These are phyloP conservation scores for Clavispora fructus DNA, from an alignment of 805 yeast genomes.

Conservation along the genomic window DNA sequence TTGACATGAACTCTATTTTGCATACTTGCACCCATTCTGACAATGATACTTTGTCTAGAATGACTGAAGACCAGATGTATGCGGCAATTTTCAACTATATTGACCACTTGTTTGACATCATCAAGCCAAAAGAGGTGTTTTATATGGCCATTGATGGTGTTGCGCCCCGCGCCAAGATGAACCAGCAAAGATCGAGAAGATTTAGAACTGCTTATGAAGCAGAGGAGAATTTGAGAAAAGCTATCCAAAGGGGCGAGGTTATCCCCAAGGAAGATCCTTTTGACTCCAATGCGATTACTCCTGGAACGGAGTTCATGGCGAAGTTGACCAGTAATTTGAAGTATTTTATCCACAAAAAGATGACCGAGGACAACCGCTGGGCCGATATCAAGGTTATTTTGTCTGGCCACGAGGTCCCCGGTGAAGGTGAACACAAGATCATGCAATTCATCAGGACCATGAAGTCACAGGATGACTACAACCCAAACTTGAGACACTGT, in stretches of 20 bases:
- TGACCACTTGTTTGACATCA: slow-evolving; percentile 84
- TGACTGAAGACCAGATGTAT: slow-evolving; percentile 88
- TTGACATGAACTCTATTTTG: slow-evolving; percentile 96
- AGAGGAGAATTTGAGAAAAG: slow-evolving; percentile 69
- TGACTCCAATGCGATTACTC: slow-evolving; percentile 90
- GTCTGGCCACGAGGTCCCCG: slow-evolving; percentile 95
- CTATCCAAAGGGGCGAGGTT: slow-evolving; percentile 64
- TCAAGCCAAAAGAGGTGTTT: slow-evolving; percentile 79
- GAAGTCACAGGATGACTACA: slow-evolving; percentile 67
- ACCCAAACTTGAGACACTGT: slow-evolving; percentile 85
- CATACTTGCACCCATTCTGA: slow-evolving; percentile 89
- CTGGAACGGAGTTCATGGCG: slow-evolving; percentile 96
- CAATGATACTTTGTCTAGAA: slow-evolving; percentile 51
- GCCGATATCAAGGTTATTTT: slow-evolving; percentile 68
- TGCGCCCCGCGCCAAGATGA: slow-evolving; percentile 98
- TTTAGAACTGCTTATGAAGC: slow-evolving; percentile 93
- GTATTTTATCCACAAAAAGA: slow-evolving; percentile 83
- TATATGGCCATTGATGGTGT: slow-evolving; percentile 99
- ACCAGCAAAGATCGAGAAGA: slow-evolving; percentile 94
- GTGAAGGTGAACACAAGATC: slow-evolving; percentile 97
- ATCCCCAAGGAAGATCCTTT: slow-evolving; percentile 82
- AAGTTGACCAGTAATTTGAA: slow-evolving; percentile 75
- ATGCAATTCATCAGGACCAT: slow-evolving; percentile 84
- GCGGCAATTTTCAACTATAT: slow-evolving; percentile 90
- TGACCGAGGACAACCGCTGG: slow-evolving; percentile 85